phyloP scores from a whole-genome alignment of 192 early-diverging fungal genomes.

The Coemansia sp. region DNA sequence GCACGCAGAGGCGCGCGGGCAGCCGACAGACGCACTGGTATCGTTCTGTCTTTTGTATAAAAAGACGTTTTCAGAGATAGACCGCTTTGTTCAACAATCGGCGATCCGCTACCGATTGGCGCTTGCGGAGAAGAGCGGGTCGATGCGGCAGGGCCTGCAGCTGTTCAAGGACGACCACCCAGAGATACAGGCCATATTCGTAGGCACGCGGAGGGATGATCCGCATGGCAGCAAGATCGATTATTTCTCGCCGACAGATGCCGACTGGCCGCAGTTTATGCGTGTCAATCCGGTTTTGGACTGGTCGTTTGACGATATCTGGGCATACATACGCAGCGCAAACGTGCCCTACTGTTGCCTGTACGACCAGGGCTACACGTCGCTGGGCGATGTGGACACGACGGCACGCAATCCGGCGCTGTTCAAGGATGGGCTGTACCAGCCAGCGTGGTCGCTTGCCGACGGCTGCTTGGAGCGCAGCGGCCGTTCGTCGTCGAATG shows the following conservation, averaged over 20 bases:
- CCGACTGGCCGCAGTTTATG: constrained; percentile 88
- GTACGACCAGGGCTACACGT: constrained; percentile 93
- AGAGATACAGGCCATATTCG: constrained; percentile 70
- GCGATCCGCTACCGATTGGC: constrained; percentile 68
- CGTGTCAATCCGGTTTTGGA: constrained; percentile 90
- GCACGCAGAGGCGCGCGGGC: constrained; percentile 9
- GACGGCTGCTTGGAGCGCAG: constrained; percentile 42
- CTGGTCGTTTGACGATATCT: constrained; percentile 83
- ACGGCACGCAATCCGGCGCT: constrained; percentile 85
- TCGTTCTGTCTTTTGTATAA: constrained; percentile 75
- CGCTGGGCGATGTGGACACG: constrained; percentile 78
- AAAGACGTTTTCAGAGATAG: constrained; percentile 82
- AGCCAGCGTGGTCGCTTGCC: constrained; percentile 27
- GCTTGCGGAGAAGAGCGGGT: constrained; percentile 61
- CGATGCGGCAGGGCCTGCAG: constrained; percentile 78
- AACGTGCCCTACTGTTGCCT: constrained; percentile 80
- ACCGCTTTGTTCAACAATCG: constrained; percentile 77
- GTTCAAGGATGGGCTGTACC: constrained; percentile 43
- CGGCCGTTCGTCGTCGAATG: constrained; percentile 34
- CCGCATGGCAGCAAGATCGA: constrained; percentile 64
- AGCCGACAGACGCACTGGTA: constrained; percentile 37
- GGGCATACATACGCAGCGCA: constrained; percentile 66
- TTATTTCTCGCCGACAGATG: constrained; percentile 69
- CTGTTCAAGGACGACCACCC: constrained; percentile 59
- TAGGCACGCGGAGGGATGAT: constrained; percentile 75